Percentiles rank a stretch among this genome's conserved stretches.
Conservation (phyloP, 768 basidiomycete species). For the Calvatia gigantea region DNA sequence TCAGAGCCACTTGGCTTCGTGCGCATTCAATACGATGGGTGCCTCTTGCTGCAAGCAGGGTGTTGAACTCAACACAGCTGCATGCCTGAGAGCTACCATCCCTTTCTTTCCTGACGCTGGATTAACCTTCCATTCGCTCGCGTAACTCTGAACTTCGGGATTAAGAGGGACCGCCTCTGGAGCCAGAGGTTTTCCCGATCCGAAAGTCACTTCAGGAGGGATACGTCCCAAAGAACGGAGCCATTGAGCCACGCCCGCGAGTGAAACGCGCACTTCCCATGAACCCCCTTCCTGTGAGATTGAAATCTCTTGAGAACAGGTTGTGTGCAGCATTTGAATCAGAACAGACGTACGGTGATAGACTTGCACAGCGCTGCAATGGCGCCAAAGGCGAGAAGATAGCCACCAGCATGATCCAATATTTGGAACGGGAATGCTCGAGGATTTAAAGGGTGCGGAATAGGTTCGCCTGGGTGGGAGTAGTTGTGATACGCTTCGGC, state of each 20-base stretch:
- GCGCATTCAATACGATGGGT: slow-evolving; percentile 26
- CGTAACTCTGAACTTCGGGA: slow-evolving; percentile 34
- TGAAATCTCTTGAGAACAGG: not conserved
- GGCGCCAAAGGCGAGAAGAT: slow-evolving; percentile 56
- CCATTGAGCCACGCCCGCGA: slow-evolving; percentile 55
- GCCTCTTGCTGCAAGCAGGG: slow-evolving; percentile 37
- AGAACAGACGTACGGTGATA: slow-evolving; percentile 37
- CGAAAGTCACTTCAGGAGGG: slow-evolving; percentile 37
- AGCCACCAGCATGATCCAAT: slow-evolving; percentile 57
- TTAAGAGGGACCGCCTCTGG: slow-evolving; percentile 26
- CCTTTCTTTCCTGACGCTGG: slow-evolving; percentile 13
- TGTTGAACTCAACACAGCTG: slow-evolving; percentile 38
- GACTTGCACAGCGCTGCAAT: slow-evolving; percentile 52
- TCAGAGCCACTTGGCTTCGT: slow-evolving; percentile 20
- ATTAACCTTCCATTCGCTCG: slow-evolving; percentile 22
- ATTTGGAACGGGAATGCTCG: slow-evolving; percentile 54
- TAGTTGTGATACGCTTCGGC: slow-evolving; percentile 40
- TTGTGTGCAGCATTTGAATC: not conserved
- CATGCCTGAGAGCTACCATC: slow-evolving; percentile 44
- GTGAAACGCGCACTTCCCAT: slow-evolving; percentile 57
- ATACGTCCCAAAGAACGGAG: slow-evolving; percentile 50
- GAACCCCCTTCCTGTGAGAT: slow-evolving; percentile 51
- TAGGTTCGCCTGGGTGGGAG: slow-evolving; percentile 5
- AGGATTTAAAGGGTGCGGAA: slow-evolving; percentile 14
- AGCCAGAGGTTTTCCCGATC: slow-evolving; percentile 36